These are phyloP conservation scores for Orbilia quercus DNA, from an alignment of 2,329 filamentous ascomycete genomes.

Conservation along the genomic window DNA sequence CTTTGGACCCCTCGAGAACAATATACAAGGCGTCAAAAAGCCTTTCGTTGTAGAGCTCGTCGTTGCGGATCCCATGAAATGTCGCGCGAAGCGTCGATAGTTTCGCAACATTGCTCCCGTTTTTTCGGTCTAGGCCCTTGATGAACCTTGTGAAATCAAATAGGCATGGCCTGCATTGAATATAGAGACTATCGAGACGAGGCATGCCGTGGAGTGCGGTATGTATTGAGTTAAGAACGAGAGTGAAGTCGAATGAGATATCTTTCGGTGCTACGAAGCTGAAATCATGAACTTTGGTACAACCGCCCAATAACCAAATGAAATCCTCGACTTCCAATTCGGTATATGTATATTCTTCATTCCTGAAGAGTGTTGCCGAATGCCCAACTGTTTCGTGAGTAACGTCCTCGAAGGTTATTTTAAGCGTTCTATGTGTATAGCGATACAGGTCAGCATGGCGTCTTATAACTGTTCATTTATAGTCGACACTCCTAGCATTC, in stretches of 20 bases:
- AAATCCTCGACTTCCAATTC: conserved; percentile 32
- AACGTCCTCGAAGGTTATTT: conserved; percentile 34
- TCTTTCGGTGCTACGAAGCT: conserved; percentile 31
- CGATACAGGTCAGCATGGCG: no score
- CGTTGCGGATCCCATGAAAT: conserved; percentile 24
- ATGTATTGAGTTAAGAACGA: conserved; percentile 19
- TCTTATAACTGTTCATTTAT: no score
- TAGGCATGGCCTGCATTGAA: conserved; percentile 23
- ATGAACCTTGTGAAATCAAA: conserved; percentile 29
- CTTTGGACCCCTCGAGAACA: conserved; percentile 15
- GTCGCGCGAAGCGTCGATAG: conserved; percentile 8
- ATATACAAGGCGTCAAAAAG: conserved; percentile 39
- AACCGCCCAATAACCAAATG: conserved; percentile 34
- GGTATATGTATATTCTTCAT: conserved; percentile 34
- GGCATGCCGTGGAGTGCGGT: conserved; percentile 23
- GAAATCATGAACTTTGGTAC: conserved; percentile 17
- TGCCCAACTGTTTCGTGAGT: conserved; percentile 10
- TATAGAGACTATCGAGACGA: conserved; percentile 3
- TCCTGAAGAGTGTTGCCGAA: conserved; percentile 26
- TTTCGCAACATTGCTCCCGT: conserved; percentile 16
- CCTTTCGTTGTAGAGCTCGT: conserved; percentile 14
- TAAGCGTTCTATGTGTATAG: conserved; percentile 14
- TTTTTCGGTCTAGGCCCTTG: conserved; percentile 10
- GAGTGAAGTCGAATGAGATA: conserved; percentile 25
- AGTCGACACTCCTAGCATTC: no score